A percentile compares a stretch with the other conserved stretches of the same genome.
Evolutionary conservation across 1,284 basidiomycete species (phyloP).

Genomic region (Melampsora americana): DNA sequence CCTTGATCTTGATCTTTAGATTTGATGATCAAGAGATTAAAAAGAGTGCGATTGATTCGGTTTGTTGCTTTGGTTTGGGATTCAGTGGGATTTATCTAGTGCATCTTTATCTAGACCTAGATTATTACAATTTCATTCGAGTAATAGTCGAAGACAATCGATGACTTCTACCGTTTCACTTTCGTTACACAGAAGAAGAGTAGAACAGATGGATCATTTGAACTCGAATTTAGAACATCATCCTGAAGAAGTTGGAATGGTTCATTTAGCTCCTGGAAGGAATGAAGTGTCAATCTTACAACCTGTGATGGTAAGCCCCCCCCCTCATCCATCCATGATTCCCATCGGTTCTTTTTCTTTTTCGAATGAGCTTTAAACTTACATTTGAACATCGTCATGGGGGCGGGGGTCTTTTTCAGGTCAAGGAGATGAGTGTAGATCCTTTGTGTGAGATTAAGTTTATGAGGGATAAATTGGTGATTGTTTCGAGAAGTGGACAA

Average conservation of each 20-base stretch:
- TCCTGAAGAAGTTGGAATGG: slow-evolving; percentile 59
- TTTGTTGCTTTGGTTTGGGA: no score
- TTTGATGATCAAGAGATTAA: no score
- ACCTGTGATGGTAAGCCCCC: slow-evolving; percentile 76
- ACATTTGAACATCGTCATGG: no score
- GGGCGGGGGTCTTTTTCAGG: slow-evolving; percentile 6
- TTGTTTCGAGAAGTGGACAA: slow-evolving; percentile 11
- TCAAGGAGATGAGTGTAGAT: slow-evolving; percentile 33
- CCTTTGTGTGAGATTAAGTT: slow-evolving; percentile 26
- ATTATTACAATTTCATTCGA: slow-evolving; percentile 64
- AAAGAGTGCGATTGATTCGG: no score
- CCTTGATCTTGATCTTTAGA: no score
- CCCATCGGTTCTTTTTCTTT: no score
- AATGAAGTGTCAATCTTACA: slow-evolving; percentile 86
- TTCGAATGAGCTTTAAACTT: no score
- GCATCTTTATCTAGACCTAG: slow-evolving; percentile 57
- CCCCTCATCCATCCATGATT: no score
- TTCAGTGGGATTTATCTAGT: slow-evolving; percentile 87
- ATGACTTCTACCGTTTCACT: slow-evolving; percentile 53
- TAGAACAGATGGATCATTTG: slow-evolving; percentile 66
- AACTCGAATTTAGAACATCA: slow-evolving; percentile 70
- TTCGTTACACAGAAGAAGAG: slow-evolving; percentile 44
- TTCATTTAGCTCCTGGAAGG: slow-evolving; percentile 79
- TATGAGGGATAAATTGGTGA: slow-evolving; percentile 9
- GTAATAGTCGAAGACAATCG: slow-evolving; percentile 63